Evolutionary conservation across 1,284 basidiomycete genomes (phyloP).

Genomic region (Sanghuangporus baumii): DNA sequence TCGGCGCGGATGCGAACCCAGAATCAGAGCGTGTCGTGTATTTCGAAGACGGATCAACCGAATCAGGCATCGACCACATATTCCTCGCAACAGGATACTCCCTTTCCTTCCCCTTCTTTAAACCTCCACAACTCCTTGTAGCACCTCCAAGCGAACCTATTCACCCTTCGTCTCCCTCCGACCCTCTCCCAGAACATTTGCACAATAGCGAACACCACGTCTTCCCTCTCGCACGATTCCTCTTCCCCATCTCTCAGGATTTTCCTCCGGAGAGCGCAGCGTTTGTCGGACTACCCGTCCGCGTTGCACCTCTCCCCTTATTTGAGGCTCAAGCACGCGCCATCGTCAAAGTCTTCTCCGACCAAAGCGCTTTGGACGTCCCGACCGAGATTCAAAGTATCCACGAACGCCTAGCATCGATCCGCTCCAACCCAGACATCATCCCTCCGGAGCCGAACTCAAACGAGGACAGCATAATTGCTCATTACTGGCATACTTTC

Average conservation of each 20-base stretch:
- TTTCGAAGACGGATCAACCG: constrained; percentile 54
- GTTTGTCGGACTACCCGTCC: constrained; percentile 56
- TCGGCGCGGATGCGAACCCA: constrained; percentile 22
- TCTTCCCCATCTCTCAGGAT: constrained; percentile 43
- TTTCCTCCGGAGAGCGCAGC: constrained; percentile 50
- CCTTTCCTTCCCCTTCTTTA: constrained; percentile 56
- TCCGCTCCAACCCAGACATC: constrained; percentile 26
- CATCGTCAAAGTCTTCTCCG: constrained; percentile 44
- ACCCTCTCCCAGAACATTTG: constrained; percentile 42
- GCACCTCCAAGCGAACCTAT: constrained; percentile 25
- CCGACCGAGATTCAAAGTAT: constrained; percentile 42
- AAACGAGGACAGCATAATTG: constrained; percentile 30
- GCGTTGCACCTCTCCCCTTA: constrained; percentile 58
- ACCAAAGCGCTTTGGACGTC: constrained; percentile 44
- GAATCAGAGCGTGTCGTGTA: constrained; percentile 32
- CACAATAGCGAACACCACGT: constrained; percentile 59
- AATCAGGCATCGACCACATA: constrained; percentile 50
- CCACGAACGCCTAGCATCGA: constrained; percentile 40
- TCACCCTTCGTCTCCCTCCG: constrained; percentile 26
- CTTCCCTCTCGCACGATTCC: constrained; percentile 53
- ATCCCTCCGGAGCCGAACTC: constrained; percentile 11
- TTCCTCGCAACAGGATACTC: constrained; percentile 75
- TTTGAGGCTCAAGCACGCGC: constrained; percentile 64
- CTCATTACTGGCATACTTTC: constrained; percentile 52
- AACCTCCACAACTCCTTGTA: constrained; percentile 28